Evolutionary conservation across 306 rosid species (phyloP).

Genomic region (Rosa lucieae): DNA sequence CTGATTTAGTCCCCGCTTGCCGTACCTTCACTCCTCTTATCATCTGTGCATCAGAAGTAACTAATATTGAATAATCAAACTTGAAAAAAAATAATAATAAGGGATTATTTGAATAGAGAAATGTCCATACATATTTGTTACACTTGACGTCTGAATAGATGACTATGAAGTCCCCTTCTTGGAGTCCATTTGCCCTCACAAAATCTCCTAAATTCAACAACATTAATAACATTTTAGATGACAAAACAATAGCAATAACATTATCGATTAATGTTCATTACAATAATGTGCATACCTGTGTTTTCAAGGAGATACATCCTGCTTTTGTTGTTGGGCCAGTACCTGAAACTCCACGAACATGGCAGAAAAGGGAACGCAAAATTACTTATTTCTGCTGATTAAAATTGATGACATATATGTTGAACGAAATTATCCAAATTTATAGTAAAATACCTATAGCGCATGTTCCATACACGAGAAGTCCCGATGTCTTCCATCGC

Average conservation of each 20-base stretch:
- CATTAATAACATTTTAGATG: background rate
- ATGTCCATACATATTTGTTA: constrained; percentile 71
- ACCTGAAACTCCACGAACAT: constrained; percentile 67
- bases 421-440: background rate
- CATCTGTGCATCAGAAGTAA: constrained; percentile 41
- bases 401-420: background rate
- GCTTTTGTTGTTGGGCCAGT: constrained; percentile 99
- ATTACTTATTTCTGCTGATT: constrained; percentile 25
- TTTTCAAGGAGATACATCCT: constrained; percentile 99
- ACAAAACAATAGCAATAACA: background rate
- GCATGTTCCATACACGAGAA: constrained; percentile 95
- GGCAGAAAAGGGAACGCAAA: background rate
- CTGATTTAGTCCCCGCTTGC: constrained; percentile 67
- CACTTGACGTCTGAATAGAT: constrained; percentile 86
- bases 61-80: background rate
- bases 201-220: constrained; percentile 61
- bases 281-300: constrained; percentile 55
- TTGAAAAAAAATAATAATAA: background rate
- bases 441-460: constrained; percentile 62
- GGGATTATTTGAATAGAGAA: background rate
- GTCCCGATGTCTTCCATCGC: constrained; percentile 97
- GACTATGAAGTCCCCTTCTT: constrained; percentile 97
- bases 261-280: too few relatives aligned
- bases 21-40: constrained; percentile 97
- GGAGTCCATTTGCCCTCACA: constrained; percentile 98